phyloP scores from a whole-genome alignment of 2,329 filamentous ascomycete species.

The Mollisiaceae sp. region DNA sequence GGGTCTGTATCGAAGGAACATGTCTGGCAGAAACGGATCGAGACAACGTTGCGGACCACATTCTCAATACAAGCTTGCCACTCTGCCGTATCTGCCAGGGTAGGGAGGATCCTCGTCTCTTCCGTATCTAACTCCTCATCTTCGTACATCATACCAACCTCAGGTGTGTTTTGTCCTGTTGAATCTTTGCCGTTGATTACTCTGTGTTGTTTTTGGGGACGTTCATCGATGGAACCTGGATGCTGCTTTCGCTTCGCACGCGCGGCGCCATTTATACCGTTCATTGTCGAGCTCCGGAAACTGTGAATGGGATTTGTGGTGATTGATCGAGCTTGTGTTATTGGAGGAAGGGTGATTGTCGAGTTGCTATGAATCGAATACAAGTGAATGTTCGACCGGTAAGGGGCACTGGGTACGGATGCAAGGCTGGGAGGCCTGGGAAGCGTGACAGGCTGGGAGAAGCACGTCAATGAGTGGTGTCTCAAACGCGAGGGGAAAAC shows the following conservation, averaged over 20 bases:
- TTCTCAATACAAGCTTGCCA: slow-evolving; percentile 97
- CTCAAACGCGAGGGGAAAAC: slow-evolving; percentile 37
- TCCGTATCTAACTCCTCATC: slow-evolving; percentile 46
- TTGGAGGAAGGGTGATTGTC: not conserved
- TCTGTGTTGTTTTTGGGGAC: slow-evolving; percentile 43
- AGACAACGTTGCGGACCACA: slow-evolving; percentile 93
- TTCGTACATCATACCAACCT: slow-evolving; percentile 34
- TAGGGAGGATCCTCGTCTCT: slow-evolving; percentile 42
- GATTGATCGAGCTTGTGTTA: not conserved
- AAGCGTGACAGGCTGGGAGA: slow-evolving; percentile 34
- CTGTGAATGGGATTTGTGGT: slow-evolving; percentile 12
- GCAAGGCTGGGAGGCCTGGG: slow-evolving; percentile 21
- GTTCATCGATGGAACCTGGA: slow-evolving; percentile 35
- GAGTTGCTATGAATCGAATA: not conserved
- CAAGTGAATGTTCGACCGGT: not conserved
- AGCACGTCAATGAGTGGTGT: slow-evolving; percentile 42
- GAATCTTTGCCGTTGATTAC: slow-evolving; percentile 44
- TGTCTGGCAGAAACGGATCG: slow-evolving; percentile 98
- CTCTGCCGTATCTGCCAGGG: slow-evolving; percentile 67
- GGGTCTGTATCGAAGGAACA: slow-evolving; percentile 98
- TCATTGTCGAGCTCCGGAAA: slow-evolving; percentile 34
- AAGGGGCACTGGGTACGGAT: slow-evolving; percentile 11
- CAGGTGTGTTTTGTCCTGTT: slow-evolving; percentile 42
- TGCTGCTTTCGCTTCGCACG: slow-evolving; percentile 43
- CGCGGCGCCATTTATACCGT: slow-evolving; percentile 37